Evolutionary conservation across 2,329 filamentous ascomycete genomes (phyloP), one percentile per base, ranked within the genome.

Genomic region (Diaporthe citrichinensis): DNA sequence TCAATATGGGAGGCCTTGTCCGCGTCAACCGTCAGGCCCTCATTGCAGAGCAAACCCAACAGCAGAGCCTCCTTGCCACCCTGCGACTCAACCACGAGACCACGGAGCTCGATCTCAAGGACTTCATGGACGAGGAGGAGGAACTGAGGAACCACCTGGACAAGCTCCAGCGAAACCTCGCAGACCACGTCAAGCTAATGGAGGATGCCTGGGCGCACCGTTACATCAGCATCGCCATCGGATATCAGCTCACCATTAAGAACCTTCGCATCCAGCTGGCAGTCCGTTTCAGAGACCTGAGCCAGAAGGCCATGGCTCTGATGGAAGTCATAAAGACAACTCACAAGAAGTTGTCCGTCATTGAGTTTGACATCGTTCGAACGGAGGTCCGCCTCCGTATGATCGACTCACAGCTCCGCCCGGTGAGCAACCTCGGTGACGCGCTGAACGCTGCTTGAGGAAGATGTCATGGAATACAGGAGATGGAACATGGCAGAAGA

Each of bases 401-500:
- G 34, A 36, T 55, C 1, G 7, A 53, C 14, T 28, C 34, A 1
- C 31, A 28, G 34, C 65, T 69, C 1, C 34, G 46, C 1, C 65
- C 65, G 3, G 49, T 55, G 4, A 12, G 3, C 23, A 51, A 5
- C 4, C 46, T 69, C 15, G 9, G 3, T 4, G 65, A 28, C 5
- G 49, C 34, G 25, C 31, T 69, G 49, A 55, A 55, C 12, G 14
- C 1, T 31, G 12, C 4, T 23, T 69, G 49, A 55, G 46, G 36
- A 28, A 14, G 9, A n/a, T 2, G 0, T 0, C 14, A 2, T 59
- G 57, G 4, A 0, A 1, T 0, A 23, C 4, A 23, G 8, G 15
- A 25, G 12, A 39, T n/a, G 10, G 41, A 25, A 3, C 15, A 31
- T 31, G n/a, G 39, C 2, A 4, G 3, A 69, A 51, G 12, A 41